Conservation (phyloP, 306 rosid species). For the Elaeagnus macrophylla region DNA sequence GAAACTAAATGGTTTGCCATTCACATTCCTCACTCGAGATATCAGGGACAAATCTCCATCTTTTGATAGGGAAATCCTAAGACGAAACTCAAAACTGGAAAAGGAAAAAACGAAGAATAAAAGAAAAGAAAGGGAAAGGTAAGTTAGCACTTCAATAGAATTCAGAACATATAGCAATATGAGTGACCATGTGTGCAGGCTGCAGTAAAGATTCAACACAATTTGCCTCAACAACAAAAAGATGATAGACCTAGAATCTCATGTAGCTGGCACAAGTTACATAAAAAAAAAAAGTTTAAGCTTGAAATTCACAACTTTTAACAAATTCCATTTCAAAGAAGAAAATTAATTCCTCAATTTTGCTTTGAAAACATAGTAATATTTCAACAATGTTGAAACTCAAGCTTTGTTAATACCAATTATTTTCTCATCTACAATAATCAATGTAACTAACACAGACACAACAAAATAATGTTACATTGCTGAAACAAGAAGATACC, state of each 20-base stretch:
- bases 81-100: slow-evolving; percentile 78
- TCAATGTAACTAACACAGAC: background rate
- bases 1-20: slow-evolving; percentile 78
- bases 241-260: background rate
- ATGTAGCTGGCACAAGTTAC: background rate
- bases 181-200: background rate
- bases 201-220: background rate
- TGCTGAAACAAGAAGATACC: no score
- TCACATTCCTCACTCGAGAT: slow-evolving; percentile 68
- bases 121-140: background rate
- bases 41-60: slow-evolving; percentile 58
- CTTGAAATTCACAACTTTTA: no score
- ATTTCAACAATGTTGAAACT: no score
- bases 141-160: slow-evolving; percentile 13
- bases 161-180: slow-evolving; percentile 10
- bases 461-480: background rate
- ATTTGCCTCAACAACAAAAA: slow-evolving; percentile 1
- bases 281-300: background rate
- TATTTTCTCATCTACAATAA: no score
- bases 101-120: background rate
- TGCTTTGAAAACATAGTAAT: no score
- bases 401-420: no score
- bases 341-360: no score
- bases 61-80: slow-evolving; percentile 56
- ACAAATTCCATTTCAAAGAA: no score